A percentile compares a stretch with the other conserved stretches of the same genome.
These are phyloP conservation scores for Colletotrichum viniferum DNA, from an alignment of 2,329 filamentous ascomycete genomes.

Conservation along the genomic window DNA sequence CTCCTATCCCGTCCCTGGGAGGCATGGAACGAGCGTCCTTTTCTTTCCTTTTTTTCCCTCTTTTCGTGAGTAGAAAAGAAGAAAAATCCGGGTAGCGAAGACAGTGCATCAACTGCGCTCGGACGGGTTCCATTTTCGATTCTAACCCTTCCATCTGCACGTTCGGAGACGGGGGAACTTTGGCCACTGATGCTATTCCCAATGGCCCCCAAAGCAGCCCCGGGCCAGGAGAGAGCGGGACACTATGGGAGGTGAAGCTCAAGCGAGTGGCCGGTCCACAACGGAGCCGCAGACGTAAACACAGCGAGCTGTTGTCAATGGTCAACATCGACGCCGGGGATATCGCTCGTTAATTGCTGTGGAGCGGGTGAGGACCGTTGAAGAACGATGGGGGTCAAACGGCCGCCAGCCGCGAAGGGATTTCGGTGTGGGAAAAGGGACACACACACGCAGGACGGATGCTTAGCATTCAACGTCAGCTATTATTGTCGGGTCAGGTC, in stretches of 20 bases:
- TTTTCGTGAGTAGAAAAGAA: background rate
- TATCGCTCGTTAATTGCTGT: constrained; percentile 5
- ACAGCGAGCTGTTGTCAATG: background rate
- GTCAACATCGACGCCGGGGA: background rate
- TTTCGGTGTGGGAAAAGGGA: background rate
- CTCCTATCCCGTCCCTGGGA: background rate
- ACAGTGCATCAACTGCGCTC: constrained; percentile 11
- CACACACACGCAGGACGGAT: background rate
- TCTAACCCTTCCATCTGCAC: background rate
- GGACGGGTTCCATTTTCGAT: background rate
- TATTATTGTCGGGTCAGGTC: background rate
- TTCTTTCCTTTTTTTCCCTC: background rate
- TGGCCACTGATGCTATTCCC: background rate
- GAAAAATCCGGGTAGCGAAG: background rate
- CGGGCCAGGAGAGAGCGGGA: background rate
- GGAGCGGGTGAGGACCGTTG: background rate
- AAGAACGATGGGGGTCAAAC: constrained; percentile 7
- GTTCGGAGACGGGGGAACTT: background rate
- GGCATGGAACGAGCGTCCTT: background rate
- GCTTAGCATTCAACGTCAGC: constrained; percentile 19
- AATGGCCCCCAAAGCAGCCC: background rate
- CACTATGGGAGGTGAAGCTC: background rate
- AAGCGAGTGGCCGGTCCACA: background rate
- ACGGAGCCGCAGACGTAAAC: constrained; percentile 7
- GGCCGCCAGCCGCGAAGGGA: background rate